phyloP scores from a whole-genome alignment of 495 filamentous ascomycete species.

The Penicillium subrubescens region DNA sequence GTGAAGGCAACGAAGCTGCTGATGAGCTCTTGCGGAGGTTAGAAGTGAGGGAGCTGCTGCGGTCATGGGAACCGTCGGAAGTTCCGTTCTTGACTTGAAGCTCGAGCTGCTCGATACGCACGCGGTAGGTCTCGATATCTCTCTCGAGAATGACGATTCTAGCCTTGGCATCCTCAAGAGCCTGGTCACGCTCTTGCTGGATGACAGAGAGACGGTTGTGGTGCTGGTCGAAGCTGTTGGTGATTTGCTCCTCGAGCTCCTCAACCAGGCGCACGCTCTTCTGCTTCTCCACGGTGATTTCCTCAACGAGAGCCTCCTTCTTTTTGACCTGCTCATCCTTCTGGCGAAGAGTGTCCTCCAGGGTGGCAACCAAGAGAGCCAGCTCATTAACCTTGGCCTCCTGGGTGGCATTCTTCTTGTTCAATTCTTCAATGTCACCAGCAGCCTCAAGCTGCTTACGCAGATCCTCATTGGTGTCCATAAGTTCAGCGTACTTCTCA shows the following conservation, averaged over 20 bases:
- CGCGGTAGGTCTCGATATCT: slow-evolving; percentile 54
- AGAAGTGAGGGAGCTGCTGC: slow-evolving; percentile 76
- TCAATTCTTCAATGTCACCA: slow-evolving; percentile 37
- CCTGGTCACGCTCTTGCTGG: slow-evolving; percentile 55
- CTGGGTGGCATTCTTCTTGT: slow-evolving; percentile 38
- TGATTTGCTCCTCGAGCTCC: slow-evolving; percentile 96
- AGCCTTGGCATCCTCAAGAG: slow-evolving; percentile 49
- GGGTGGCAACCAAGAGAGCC: slow-evolving; percentile 54
- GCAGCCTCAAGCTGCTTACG: slow-evolving; percentile 56
- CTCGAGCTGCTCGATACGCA: slow-evolving; percentile 55
- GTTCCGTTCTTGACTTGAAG: slow-evolving; percentile 50
- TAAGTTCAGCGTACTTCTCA: slow-evolving; percentile 47
- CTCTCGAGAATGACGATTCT: slow-evolving; percentile 48
- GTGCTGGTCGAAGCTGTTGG: slow-evolving; percentile 90
- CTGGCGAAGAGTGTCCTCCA: slow-evolving; percentile 65
- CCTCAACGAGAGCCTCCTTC: slow-evolving; percentile 62
- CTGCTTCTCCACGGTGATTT: slow-evolving; percentile 63
- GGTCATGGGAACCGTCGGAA: slow-evolving; percentile 51
- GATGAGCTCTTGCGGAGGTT: slow-evolving; percentile 86
- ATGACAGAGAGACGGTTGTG: slow-evolving; percentile 80
- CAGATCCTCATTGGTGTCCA: slow-evolving; percentile 44
- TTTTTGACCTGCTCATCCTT: slow-evolving; percentile 73
- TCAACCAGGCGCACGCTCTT: slow-evolving; percentile 90
- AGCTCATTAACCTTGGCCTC: slow-evolving; percentile 53
- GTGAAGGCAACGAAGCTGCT: slow-evolving; percentile 82